Percentiles rank a stretch among this genome's conserved stretches.
phyloP scores from a whole-genome alignment of 371 early-diverging fungal species.

The Syncephalastrum sp. region DNA sequence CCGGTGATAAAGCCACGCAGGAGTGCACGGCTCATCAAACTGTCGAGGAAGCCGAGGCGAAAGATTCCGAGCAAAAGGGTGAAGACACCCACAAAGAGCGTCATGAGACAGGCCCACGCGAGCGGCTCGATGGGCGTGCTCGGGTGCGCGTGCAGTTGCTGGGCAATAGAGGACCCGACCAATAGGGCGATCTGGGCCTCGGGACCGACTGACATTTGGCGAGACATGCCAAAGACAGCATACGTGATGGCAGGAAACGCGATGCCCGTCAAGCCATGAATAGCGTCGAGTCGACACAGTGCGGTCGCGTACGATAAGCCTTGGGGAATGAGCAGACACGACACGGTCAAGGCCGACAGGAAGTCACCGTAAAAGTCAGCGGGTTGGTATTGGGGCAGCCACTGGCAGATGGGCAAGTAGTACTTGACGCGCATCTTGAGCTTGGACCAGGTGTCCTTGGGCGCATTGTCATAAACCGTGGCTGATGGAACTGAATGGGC shows the following conservation, averaged over 20 bases:
- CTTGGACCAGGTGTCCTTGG: slow-evolving; percentile 35
- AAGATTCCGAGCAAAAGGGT: slow-evolving; percentile 90
- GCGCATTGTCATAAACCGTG: slow-evolving; percentile 17
- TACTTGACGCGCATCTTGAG: slow-evolving; percentile 71
- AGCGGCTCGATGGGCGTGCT: slow-evolving; percentile 49
- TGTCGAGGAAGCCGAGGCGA: slow-evolving; percentile 93
- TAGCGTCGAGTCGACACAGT: slow-evolving; percentile 79
- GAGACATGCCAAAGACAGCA: slow-evolving; percentile 86
- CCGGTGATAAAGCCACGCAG: slow-evolving; percentile 93
- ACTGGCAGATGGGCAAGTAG: slow-evolving; percentile 91
- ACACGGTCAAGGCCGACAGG: slow-evolving; percentile 85
- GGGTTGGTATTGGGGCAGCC: slow-evolving; percentile 80
- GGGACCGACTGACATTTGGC: slow-evolving; percentile 66
- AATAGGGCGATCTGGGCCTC: slow-evolving; percentile 22
- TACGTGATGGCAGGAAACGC: slow-evolving; percentile 84
- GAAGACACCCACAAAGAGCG: slow-evolving; percentile 85
- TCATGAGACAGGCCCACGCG: slow-evolving; percentile 71
- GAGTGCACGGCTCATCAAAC: slow-evolving; percentile 87
- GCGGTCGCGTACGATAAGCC: slow-evolving; percentile 86
- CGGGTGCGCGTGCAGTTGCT: slow-evolving; percentile 46
- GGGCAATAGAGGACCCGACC: slow-evolving; percentile 27
- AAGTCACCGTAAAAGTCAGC: slow-evolving; percentile 67
- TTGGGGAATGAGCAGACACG: slow-evolving; percentile 87
- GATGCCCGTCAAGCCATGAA: slow-evolving; percentile 85
- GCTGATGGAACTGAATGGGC: slow-evolving; percentile 11